Base-by-base conservation (phyloP, 192 early-diverging fungal genomes). In the Backusella sp. region DNA sequence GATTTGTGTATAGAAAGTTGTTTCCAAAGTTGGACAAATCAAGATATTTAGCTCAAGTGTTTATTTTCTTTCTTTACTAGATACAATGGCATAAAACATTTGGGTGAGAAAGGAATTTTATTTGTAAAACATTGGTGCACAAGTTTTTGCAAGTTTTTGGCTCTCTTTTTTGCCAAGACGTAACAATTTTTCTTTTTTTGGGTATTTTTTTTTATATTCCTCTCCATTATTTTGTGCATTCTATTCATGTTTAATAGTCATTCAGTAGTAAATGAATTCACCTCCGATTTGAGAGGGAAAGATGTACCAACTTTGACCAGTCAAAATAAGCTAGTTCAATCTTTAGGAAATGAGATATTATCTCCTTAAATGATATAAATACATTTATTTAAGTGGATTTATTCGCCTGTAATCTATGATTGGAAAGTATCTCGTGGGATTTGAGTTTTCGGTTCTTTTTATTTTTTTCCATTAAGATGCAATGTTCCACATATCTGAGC, bases 111-210 rank as follows among this genome's bases (percentile, higher is more conserved):
- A 62, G 2, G 23, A 62, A 2, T 62, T 15, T 23, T 9, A 56
- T 56, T 56, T 11, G 21, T 56, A 56, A 62, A 12, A 14, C n/a
- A 62, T n/a, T 49, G 15, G 26, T 28, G 56, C 23, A 53, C n/a
- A 21, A 9, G 4, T 21, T 53, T 53, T 32, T 32, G 32, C 2
- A 32, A 32, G 3, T 32, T 0, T 32, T 32, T 32, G 32, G 32
- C 32, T 32, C 42, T 15, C 14, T 19, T 5, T 62, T 28, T 28
- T 62, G 56, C 56, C 56, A 62, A 62, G 56, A 62, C 23, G 56
- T 62, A 62, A 62, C 56, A 62, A 56, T 62, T 62, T 62, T 28
- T 28, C 56, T 62, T 62, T 28, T 62, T 62, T 62, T 62, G 56
- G 56, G n/a, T 14, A 12, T 21, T 56, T 56, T 62, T 23, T 28